Percentiles rank a stretch among this genome's conserved stretches.
phyloP scores from a whole-genome alignment of 139 green algal genomes.

The Monoraphidium neglectum region DNA sequence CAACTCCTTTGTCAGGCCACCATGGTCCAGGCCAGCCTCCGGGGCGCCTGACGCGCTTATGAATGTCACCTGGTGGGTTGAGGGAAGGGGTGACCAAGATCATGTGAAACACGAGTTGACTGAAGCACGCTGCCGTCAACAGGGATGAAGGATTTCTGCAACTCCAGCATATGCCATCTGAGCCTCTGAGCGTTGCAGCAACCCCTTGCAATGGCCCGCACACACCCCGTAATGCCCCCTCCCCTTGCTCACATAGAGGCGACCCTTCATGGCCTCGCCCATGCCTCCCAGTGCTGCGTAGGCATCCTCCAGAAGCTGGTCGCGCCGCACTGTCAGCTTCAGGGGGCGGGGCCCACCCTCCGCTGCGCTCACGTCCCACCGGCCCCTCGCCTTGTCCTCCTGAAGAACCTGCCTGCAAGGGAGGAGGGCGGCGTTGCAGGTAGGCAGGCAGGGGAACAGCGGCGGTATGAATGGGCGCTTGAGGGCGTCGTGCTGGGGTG shows the following conservation, averaged over 20 bases:
- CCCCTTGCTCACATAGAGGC: constrained; percentile 67
- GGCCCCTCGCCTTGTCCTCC: constrained; percentile 47
- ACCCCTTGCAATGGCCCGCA: no score
- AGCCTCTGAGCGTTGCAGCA: no score
- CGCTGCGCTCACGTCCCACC: constrained; percentile 39
- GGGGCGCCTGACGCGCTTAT: constrained; percentile 45
- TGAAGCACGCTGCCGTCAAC: no score
- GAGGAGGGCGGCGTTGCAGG: not conserved
- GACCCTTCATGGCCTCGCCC: constrained; percentile 54
- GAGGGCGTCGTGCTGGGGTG: no score
- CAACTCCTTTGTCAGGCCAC: constrained; percentile 87
- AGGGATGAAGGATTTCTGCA: no score
- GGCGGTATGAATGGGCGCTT: no score
- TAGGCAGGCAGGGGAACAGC: no score
- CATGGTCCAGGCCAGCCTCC: constrained; percentile 85
- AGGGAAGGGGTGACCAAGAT: no score
- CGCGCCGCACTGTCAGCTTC: constrained; percentile 39
- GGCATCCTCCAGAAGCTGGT: constrained; percentile 58
- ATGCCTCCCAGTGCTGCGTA: constrained; percentile 36
- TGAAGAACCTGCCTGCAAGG: constrained; percentile 54
- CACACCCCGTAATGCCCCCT: no score
- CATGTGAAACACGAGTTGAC: no score
- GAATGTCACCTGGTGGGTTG: constrained; percentile 62
- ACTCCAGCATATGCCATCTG: no score
- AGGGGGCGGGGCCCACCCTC: constrained; percentile 48